Conservation (phyloP, 371 early-diverging fungal genomes). For the Mucor racemosus region DNA sequence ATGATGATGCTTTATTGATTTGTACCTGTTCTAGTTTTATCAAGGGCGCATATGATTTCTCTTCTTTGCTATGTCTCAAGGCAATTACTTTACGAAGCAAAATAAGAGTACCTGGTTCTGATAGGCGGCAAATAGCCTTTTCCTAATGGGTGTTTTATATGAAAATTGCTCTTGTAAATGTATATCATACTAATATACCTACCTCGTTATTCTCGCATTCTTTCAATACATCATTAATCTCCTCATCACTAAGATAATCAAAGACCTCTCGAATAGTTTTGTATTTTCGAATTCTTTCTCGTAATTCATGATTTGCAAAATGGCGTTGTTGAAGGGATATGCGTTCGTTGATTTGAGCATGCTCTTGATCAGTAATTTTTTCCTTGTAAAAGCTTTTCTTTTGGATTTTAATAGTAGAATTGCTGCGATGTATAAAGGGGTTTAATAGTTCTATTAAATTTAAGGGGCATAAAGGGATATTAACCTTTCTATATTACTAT, state of each 20-base stretch:
- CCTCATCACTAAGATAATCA: constrained; percentile 77
- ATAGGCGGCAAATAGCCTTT: constrained; percentile 73
- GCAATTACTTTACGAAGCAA: constrained; percentile 76
- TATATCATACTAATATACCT: not conserved
- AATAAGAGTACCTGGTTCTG: constrained; percentile 68
- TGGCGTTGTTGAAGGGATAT: constrained; percentile 85
- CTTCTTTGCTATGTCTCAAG: constrained; percentile 48
- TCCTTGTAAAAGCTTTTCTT: constrained; percentile 85
- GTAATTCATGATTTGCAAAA: constrained; percentile 78
- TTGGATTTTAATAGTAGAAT: constrained; percentile 22
- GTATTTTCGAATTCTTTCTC: constrained; percentile 73
- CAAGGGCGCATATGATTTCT: constrained; percentile 35
- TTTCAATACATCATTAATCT: constrained; percentile 78
- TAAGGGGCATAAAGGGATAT: not conserved
- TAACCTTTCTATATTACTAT: constrained; percentile 2
- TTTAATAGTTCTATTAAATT: constrained; percentile 1
- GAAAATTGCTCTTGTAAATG: not conserved
- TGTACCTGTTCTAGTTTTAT: constrained; percentile 76
- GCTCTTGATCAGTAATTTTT: constrained; percentile 84
- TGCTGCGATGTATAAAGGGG: not conserved
- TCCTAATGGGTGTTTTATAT: constrained; percentile 39
- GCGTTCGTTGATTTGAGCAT: constrained; percentile 81
- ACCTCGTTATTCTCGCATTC: constrained; percentile 82
- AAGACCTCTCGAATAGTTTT: constrained; percentile 72
- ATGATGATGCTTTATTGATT: not conserved